Evolutionary conservation across 1,284 basidiomycete genomes (phyloP), one percentile per base, ranked within the genome.

Genomic region (Neonothopanus nambi): DNA sequence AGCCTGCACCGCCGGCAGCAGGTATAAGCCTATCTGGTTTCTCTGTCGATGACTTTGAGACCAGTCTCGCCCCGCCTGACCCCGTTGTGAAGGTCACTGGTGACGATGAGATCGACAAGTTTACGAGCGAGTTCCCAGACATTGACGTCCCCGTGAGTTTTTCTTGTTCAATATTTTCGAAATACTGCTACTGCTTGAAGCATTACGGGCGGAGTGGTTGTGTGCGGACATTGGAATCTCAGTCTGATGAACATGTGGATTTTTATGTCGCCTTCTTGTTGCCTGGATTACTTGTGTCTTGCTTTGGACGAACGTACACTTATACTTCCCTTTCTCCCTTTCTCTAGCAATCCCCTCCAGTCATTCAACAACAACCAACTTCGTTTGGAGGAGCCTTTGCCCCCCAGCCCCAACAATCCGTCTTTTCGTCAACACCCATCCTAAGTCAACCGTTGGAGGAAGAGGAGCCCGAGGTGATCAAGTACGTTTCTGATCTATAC

Each of bases 51-150:
- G 76, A 80, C 62, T 86, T 89, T 63, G 80, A 79, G 21, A 75
- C 74, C 38, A 74, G 77, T 20, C 74, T 76, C 57, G 64, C 61
- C 59, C 71, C 64, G 64, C 74, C 51, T 38, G 37, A 26, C 36
- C 45, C 70, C 13, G 75, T 81, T 17, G 85, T 95, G 49, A 89
- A 84, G 67, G 88, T 94, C 33, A 95, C 93, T 0, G 92, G 92
- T 2, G 83, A 90, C 61, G 88, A 91, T 58, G 94, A 95, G 61
- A 82, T 94, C 58, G 91, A 92, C 62, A 85, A 91, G 70, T 98
- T 98, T 62, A 89, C 96, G 74, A 89, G 78, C 66, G 85, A 92
- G 59, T 98, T 96, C 72, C 95, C 95, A 0, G 93, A 93, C 61
- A 80, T 98, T 54, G 84, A 87, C 49, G 75, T 81, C 48, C 78